Conservation (phyloP, 2,329 filamentous ascomycete genomes). For the Colletotrichum tanaceti region DNA sequence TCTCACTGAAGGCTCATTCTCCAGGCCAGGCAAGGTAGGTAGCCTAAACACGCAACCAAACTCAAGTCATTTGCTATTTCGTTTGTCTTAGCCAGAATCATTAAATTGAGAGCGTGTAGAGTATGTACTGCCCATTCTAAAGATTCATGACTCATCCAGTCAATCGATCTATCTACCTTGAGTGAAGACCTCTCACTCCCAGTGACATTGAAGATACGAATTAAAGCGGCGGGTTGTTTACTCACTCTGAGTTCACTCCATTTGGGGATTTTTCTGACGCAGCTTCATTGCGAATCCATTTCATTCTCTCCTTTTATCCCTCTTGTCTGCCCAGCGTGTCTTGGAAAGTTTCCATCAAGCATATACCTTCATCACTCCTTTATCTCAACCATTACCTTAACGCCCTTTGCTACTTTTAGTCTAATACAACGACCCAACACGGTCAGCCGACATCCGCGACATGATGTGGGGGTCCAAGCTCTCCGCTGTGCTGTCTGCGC, state of each 20-base stretch:
- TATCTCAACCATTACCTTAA: background rate
- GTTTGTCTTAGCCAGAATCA: too few relatives aligned
- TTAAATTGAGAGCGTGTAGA: too few relatives aligned
- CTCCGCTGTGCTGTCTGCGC: conserved; percentile 41
- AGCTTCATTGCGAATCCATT: conserved; percentile 20
- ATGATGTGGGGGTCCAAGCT: conserved; percentile 41
- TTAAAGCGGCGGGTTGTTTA: conserved; percentile 40
- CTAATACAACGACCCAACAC: background rate
- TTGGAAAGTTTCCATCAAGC: background rate
- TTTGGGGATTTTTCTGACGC: conserved; percentile 22
- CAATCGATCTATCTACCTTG: too few relatives aligned
- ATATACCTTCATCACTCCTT: conserved; percentile 1
- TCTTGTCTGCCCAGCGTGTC: conserved; percentile 18
- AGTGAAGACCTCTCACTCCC: background rate
- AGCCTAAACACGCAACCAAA: background rate
- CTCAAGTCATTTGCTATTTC: background rate
- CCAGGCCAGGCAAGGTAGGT: background rate
- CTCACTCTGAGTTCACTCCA: conserved; percentile 34
- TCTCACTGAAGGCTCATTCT: background rate
- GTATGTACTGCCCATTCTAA: background rate
- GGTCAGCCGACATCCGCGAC: background rate
- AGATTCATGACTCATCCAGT: too few relatives aligned
- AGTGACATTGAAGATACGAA: background rate
- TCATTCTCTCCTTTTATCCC: conserved; percentile 25
- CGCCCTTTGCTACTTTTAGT: background rate